Evolutionary conservation across 1,139 yeast species (phyloP), one percentile per base, ranked within the genome.

Genomic region (Kluyveromyces sp.): DNA sequence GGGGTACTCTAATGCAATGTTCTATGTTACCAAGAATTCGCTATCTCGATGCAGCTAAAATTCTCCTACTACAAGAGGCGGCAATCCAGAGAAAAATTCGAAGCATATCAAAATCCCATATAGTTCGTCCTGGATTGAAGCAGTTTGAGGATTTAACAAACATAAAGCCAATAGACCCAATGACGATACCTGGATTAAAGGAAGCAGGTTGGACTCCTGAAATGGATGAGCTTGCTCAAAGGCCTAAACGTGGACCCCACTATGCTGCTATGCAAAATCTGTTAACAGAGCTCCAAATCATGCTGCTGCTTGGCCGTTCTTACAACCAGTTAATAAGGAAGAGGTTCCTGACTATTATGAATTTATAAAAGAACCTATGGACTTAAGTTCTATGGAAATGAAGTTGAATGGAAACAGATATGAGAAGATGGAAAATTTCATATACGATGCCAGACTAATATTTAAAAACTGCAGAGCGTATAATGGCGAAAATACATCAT

Each of bases 171-270:
- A 67, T 80, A 29, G 85, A 83, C 57, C 94, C 96, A 4, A 74
- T 79, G 70, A 77, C 77, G 26, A 86, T 90, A 8, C 97, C 97
- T 0, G 97, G 97, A 0, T 70, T 90, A 42, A 74, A 78, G 53
- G 97, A 90, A 63, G 87, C 95, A 2, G 98, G 98, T 0, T 92
- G 98, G 98, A 87, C 95, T 46, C 95, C 92, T 38, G 98, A 90
- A 64, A 90, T 92, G 96, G 99, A 92, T 65, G 92, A 87, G 55
- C 70, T 94, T 52, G 97, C 98, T 0, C 92, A 95, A 58, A 79
- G 88, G 60, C 98, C 98, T 1, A 89, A 89, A 63, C 73, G 97
- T 46, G 90, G 95, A 0, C 96, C 97, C 5, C 97, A 92, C 68
- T 87, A 87, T 68, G 92, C 94, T 42, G 85, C 86, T 53, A 88